A percentile compares a stretch with the other conserved stretches of the same genome.
Conservation (phyloP, 139 green algal genomes). For the Pseudopediastrum boryanum region DNA sequence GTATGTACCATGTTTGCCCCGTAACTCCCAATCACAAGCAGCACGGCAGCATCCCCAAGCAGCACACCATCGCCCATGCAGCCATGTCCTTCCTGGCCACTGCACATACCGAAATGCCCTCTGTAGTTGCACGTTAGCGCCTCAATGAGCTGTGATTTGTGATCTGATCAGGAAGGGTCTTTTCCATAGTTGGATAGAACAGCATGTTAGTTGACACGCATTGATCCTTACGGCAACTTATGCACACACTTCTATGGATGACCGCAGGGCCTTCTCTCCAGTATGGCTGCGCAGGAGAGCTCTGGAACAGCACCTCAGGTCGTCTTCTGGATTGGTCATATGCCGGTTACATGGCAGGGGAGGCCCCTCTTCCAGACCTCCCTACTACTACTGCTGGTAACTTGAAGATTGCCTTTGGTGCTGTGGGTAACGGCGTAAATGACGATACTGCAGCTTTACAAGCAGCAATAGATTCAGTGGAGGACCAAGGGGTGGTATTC, state of each 20-base stretch:
- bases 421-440: conserved; percentile 25
- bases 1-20: neutral
- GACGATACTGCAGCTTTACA: conserved; percentile 39
- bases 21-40: neutral
- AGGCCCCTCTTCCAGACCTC: conserved; percentile 12
- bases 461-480: conserved; percentile 9
- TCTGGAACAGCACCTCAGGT: neutral
- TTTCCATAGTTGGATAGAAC: neutral
- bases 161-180: neutral
- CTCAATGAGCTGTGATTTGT: neutral
- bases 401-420: conserved; percentile 31
- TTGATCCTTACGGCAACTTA: neutral
- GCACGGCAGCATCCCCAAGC: no score
- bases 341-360: conserved; percentile 20
- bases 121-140: no score
- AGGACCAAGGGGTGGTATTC: conserved; percentile 6
- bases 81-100: no score
- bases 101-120: no score
- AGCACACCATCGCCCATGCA: no score
- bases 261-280: conserved; percentile 22
- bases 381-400: conserved; percentile 5
- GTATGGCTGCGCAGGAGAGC: conserved; percentile 37
- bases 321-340: conserved; percentile 29
- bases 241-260: neutral
- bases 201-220: neutral